Percentiles rank a stretch among this genome's conserved stretches.
These are phyloP conservation scores for Kodamaea sagamina DNA, from an alignment of 805 yeast species.

Conservation along the genomic window DNA sequence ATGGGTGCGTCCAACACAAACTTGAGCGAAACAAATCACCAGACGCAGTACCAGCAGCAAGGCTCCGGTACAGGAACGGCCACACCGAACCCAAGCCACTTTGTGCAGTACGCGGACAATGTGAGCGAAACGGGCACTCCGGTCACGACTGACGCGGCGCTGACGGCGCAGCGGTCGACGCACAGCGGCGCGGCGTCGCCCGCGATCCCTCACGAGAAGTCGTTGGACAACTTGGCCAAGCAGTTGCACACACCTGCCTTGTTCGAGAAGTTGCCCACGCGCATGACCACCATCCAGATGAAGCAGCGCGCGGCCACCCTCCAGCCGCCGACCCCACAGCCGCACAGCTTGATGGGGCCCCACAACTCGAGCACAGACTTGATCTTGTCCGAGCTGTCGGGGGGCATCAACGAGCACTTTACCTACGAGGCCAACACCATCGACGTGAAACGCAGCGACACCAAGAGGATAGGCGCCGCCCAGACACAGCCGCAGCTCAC, in stretches of 20 bases:
- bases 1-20: slow-evolving; percentile 21
- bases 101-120: slow-evolving; percentile 3
- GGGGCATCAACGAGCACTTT: slow-evolving; percentile 36
- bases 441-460: slow-evolving; percentile 3
- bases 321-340: slow-evolving; percentile 7
- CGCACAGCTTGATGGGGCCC: slow-evolving; percentile 3
- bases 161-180: slow-evolving; percentile 8
- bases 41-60: not conserved
- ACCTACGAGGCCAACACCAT: slow-evolving; percentile 22
- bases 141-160: slow-evolving; percentile 5
- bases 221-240: slow-evolving; percentile 42
- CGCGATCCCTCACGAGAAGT: slow-evolving; percentile 13
- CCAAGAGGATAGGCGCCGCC: not conserved
- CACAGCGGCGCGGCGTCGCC: slow-evolving; percentile 9
- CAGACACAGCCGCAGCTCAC: slow-evolving; percentile 3
- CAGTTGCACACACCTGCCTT: slow-evolving; percentile 37
- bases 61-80: slow-evolving; percentile 4
- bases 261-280: slow-evolving; percentile 41
- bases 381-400: slow-evolving; percentile 17
- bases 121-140: slow-evolving; percentile 1
- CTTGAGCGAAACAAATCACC: slow-evolving; percentile 2
- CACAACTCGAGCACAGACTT: slow-evolving; percentile 33
- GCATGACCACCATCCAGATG: slow-evolving; percentile 28
- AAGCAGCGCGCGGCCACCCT: slow-evolving; percentile 18
- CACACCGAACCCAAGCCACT: slow-evolving; percentile 4